phyloP scores from a whole-genome alignment of 176 grass and related monocot species.

The Coix lacrymajobi region DNA sequence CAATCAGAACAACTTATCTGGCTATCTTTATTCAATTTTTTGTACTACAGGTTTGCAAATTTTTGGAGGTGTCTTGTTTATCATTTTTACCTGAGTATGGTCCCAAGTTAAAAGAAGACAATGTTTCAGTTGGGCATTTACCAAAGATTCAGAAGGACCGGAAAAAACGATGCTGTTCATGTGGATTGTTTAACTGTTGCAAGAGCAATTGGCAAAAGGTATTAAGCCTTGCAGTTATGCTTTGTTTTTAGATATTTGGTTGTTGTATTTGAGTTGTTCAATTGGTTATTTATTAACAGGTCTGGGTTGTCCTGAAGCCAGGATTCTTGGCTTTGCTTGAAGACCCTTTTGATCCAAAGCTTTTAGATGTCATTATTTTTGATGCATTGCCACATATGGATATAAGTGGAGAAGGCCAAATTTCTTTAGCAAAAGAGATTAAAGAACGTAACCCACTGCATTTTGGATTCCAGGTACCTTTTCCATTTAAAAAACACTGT shows the following conservation, averaged over 20 bases:
- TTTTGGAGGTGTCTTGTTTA: slow-evolving; percentile 91
- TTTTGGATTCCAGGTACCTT: slow-evolving; percentile 83
- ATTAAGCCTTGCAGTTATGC: slow-evolving; percentile 5
- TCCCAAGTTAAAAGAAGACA: slow-evolving; percentile 92
- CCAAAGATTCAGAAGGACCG: slow-evolving; percentile 77
- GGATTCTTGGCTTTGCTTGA: slow-evolving; percentile 91
- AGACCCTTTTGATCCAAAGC: slow-evolving; percentile 92
- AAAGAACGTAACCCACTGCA: slow-evolving; percentile 90
- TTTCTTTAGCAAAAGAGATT: slow-evolving; percentile 86
- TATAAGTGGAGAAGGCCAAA: slow-evolving; percentile 75
- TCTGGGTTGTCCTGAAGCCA: slow-evolving; percentile 93
- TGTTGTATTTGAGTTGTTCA: slow-evolving; percentile 27
- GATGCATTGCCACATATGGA: slow-evolving; percentile 85
- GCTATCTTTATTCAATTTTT: background rate
- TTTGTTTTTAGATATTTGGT: slow-evolving; percentile 19
- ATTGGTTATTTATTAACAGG: slow-evolving; percentile 47
- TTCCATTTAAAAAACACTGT: background rate
- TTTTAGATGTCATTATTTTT: slow-evolving; percentile 95
- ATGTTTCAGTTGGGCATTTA: slow-evolving; percentile 89
- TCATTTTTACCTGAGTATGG: slow-evolving; percentile 97
- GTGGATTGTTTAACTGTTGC: slow-evolving; percentile 77
- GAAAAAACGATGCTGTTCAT: slow-evolving; percentile 58
- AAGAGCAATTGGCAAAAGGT: slow-evolving; percentile 97
- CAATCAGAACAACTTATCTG: background rate
- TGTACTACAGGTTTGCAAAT: slow-evolving; percentile 79